Base-by-base conservation (phyloP, 164 flowering plant species). In the Magnolia kwangsiensis region DNA sequence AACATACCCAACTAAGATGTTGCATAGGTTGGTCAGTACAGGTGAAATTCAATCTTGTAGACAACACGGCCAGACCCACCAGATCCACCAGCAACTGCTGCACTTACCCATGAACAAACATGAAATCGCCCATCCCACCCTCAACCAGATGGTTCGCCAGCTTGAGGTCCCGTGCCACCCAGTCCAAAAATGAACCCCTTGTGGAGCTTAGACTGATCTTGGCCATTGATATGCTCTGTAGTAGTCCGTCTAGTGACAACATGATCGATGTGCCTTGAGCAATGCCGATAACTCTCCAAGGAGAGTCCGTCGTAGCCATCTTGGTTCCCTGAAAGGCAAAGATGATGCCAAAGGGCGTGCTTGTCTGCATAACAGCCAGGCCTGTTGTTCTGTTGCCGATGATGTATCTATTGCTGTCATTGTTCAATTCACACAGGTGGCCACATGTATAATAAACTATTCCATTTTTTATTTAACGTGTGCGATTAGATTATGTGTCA, bases 1-100 rank as follows among this genome's bases (percentile, higher is more conserved):
- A 51, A 4, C 14, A 14, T 80, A 81, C 2, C 90, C 88, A 75
- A 51, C 13, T 51, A 3, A 74, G 55, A 51, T 50, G 13, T 23
- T 23, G 83, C 86, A 80, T 80, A 83, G 4, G 86, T 86, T 59
- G 90, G 90, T 86, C 90, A 84, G 74, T 84, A 85, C 3, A 87
- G 82, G 75, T 86, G 87, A 72, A 85, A 86, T n/a, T 83, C 81
- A 51, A 84, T 78, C 82, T 86, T 87, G 85, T 86, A 86, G 58
- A 55, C 71, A 51, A 85, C 85, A 71, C 85, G 79, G 24, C 24
- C 24, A 0, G 65, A 8, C 8, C 87, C 86, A 29, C 23, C 7
- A 27, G 82, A 81, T 71, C 80, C 74, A 0, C 0, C 82, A 80
- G 10, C 84, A 82, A 21, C n/a, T n/a, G n/a, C n/a, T n/a, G n/a